Percentiles rank a stretch among this genome's conserved stretches.
Conservation (phyloP, 768 basidiomycete genomes). For the Gloeopeniophorella convolvens region DNA sequence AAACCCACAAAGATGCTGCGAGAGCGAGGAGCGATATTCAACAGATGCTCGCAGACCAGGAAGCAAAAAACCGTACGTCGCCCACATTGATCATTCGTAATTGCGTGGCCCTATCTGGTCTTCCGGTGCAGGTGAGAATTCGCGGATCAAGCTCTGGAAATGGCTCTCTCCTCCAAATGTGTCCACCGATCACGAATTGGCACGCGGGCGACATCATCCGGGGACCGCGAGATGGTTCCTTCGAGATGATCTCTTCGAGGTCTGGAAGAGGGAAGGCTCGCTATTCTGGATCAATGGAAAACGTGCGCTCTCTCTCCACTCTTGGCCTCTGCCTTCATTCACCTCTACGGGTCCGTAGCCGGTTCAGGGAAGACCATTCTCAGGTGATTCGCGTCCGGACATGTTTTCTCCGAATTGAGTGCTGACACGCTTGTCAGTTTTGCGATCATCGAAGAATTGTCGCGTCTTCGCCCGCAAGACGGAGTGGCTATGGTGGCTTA, state of each 20-base stretch:
- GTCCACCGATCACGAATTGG: neutral
- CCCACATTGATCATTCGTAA: no score
- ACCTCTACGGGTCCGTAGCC: neutral
- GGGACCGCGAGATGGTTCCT: slow-evolving; percentile 5
- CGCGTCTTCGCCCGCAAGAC: neutral
- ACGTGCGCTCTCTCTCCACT: neutral
- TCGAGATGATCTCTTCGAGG: neutral
- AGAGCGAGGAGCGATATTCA: neutral
- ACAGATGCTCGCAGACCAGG: no score
- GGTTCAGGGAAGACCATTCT: slow-evolving; percentile 9
- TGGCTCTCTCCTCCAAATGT: neutral
- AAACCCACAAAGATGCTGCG: slow-evolving; percentile 7
- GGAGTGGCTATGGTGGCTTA: slow-evolving; percentile 6
- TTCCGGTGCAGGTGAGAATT: neutral
- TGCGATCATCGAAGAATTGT: slow-evolving; percentile 2
- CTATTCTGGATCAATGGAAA: slow-evolving; percentile 12
- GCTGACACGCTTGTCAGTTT: neutral
- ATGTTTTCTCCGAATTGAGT: neutral
- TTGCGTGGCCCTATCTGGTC: neutral
- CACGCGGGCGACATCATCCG: neutral
- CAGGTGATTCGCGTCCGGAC: neutral
- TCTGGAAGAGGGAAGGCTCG: neutral
- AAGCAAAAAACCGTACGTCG: slow-evolving; percentile 2
- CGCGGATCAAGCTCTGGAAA: neutral
- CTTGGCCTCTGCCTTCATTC: neutral